Evolutionary conservation across 1,284 basidiomycete genomes (phyloP).

Genomic region (Pascua guehoae): DNA sequence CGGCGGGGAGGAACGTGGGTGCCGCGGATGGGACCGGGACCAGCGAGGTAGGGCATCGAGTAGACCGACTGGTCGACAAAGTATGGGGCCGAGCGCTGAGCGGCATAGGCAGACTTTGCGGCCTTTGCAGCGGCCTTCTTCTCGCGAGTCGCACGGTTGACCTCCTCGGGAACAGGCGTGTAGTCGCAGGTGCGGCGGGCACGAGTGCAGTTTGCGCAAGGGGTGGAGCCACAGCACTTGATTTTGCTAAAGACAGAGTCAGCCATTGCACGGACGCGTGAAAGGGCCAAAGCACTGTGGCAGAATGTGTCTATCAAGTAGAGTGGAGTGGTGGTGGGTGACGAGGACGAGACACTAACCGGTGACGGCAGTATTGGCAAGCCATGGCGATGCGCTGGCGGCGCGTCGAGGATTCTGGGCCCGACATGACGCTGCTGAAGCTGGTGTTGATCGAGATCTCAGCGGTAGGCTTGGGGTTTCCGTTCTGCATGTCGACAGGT

Average conservation of each 20-base stretch:
- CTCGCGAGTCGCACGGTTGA: slow-evolving; percentile 44
- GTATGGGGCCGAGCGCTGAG: slow-evolving; percentile 29
- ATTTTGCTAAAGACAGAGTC: slow-evolving; percentile 39
- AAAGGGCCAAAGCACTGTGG: neutral
- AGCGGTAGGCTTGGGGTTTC: too few relatives aligned
- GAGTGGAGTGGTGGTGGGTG: neutral
- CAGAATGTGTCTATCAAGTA: neutral
- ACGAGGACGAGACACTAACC: slow-evolving; percentile 28
- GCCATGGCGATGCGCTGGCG: slow-evolving; percentile 46
- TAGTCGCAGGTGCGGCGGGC: slow-evolving; percentile 45
- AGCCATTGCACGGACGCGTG: neutral
- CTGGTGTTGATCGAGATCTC: neutral
- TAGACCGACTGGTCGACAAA: slow-evolving; percentile 31
- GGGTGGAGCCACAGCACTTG: slow-evolving; percentile 44
- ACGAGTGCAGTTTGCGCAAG: slow-evolving; percentile 47
- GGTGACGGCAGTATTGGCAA: slow-evolving; percentile 45
- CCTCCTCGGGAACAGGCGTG: slow-evolving; percentile 47
- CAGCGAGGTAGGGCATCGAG: slow-evolving; percentile 31
- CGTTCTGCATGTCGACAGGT: too few relatives aligned
- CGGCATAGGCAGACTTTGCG: slow-evolving; percentile 23
- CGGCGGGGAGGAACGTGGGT: slow-evolving; percentile 31
- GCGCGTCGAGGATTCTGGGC: slow-evolving; percentile 26
- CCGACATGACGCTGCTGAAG: slow-evolving; percentile 16
- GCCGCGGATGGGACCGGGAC: slow-evolving; percentile 21
- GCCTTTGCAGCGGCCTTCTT: slow-evolving; percentile 46